Conservation (phyloP, 805 yeast genomes). For the Starmerella powellii region DNA sequence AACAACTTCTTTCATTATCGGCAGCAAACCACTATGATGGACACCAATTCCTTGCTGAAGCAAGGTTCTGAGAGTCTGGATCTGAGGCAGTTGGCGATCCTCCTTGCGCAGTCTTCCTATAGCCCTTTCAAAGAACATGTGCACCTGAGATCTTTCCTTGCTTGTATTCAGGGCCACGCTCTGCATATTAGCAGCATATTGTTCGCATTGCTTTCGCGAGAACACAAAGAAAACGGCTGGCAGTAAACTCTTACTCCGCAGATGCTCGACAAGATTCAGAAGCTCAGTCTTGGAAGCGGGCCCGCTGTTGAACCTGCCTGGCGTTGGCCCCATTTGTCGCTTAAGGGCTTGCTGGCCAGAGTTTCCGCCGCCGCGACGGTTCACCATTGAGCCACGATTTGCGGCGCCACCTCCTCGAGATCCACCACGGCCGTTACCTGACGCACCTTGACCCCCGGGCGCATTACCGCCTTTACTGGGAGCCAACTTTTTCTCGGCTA, state of each 20-base stretch:
- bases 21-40: slow-evolving; percentile 88
- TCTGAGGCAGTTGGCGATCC: slow-evolving; percentile 89
- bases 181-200: slow-evolving; percentile 67
- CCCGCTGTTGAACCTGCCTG: slow-evolving; percentile 37
- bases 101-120: slow-evolving; percentile 78
- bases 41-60: slow-evolving; percentile 86
- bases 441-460: too few species aligned
- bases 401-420: slow-evolving; percentile 26
- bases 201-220: slow-evolving; percentile 87
- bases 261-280: slow-evolving; percentile 56
- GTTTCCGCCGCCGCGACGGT: slow-evolving; percentile 32
- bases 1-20: slow-evolving; percentile 84
- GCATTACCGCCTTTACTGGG: too few species aligned
- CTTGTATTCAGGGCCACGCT: slow-evolving; percentile 70
- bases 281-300: slow-evolving; percentile 74
- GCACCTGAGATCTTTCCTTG: slow-evolving; percentile 81
- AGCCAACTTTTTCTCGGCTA: slow-evolving; percentile 5
- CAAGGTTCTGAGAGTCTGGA: slow-evolving; percentile 66
- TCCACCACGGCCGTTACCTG: too few species aligned
- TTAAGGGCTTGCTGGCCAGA: slow-evolving; percentile 18
- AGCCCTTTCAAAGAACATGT: slow-evolving; percentile 84
- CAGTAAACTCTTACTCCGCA: slow-evolving; percentile 55
- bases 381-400: slow-evolving; percentile 26
- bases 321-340: slow-evolving; percentile 27
- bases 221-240: slow-evolving; percentile 93